Percentiles rank a stretch among this genome's conserved stretches.
Conservation (phyloP, 805 yeast genomes). For the Saccharomycopsis sp. region DNA sequence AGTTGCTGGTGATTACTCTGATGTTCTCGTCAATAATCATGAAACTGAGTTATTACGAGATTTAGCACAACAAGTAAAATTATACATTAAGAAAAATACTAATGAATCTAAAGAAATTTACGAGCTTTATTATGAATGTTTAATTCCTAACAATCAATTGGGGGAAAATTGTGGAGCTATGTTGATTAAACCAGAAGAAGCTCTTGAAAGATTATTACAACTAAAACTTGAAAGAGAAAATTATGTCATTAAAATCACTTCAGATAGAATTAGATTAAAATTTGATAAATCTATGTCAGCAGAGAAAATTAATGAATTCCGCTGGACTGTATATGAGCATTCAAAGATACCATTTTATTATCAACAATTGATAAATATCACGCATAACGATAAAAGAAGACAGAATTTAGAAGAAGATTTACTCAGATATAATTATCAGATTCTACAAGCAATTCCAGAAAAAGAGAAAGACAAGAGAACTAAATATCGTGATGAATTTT, state of each 20-base stretch:
- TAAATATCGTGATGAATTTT: constrained; percentile 35
- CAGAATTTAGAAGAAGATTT: constrained; percentile 50
- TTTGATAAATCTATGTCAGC: constrained; percentile 37
- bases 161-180: constrained; percentile 45
- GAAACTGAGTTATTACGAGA: constrained; percentile 34
- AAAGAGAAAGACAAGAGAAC: constrained; percentile 27
- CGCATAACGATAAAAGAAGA: constrained; percentile 58
- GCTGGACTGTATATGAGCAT: constrained; percentile 37
- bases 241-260: constrained; percentile 32
- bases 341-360: constrained; percentile 51
- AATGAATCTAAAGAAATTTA: constrained; percentile 29
- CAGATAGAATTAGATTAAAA: constrained; percentile 43
- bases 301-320: constrained; percentile 33
- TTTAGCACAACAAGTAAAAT: constrained; percentile 39
- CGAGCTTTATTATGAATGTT: constrained; percentile 41
- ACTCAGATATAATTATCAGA: constrained; percentile 48
- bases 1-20: constrained; percentile 39
- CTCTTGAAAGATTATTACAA: constrained; percentile 38
- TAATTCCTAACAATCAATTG: constrained; percentile 50
- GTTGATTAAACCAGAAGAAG: constrained; percentile 40
- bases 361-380: constrained; percentile 46
- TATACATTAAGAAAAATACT: constrained; percentile 35
- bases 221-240: constrained; percentile 36
- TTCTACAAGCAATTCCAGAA: constrained; percentile 47
- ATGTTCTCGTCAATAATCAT: constrained; percentile 34